Evolutionary conservation across 73 alveolate genomes (phyloP), one percentile per base, ranked within the genome.

Genomic region (Diophrys sp.): DNA sequence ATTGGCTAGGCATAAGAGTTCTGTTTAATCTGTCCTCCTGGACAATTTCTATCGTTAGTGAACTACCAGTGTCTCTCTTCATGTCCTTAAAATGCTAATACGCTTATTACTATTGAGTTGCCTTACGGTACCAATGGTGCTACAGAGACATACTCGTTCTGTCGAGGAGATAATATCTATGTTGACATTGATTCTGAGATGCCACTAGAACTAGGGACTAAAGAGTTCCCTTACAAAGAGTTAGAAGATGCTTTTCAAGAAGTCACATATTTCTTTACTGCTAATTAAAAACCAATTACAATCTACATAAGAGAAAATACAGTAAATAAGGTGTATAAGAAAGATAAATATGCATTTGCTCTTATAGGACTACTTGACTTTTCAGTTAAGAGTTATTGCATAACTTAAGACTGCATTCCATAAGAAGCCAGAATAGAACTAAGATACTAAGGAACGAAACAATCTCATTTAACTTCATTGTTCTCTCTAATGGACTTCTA

Each of bases 141-240:
- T 44, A 18, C 18, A 44, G 62, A 44, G 62, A 44, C 62, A 44
- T 44, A 44, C 62, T 44, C 62, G 18, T 44, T 44, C 62, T 44
- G 62, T 44, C 5, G 62, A 44, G 62, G 62, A 18, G n/a, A 44
- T 44, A 18, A 44, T 44, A 44, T 44, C 18, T 44, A 44, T 44
- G 62, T 44, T 5, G 62, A 44, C 18, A 18, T 44, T 44, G 5
- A 5, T 18, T 44, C 62, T 5, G 5, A 11, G 18, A 44, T 44
- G 62, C 62, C 62, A 44, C 14, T 70, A 5, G 77, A 70, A 29
- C 24, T 70, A n/a, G 77, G 77, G 11, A 70, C 77, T 29, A 28
- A n/a, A 5, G 25, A 70, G 25, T 26, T 24, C 24, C 77, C 77
- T 1, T 70, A 70, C 24, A 70, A 70, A 70, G 56, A 29, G 25